These are phyloP conservation scores for Pulveroboletus sp. DNA, from an alignment of 768 basidiomycete species.

Conservation along the genomic window DNA sequence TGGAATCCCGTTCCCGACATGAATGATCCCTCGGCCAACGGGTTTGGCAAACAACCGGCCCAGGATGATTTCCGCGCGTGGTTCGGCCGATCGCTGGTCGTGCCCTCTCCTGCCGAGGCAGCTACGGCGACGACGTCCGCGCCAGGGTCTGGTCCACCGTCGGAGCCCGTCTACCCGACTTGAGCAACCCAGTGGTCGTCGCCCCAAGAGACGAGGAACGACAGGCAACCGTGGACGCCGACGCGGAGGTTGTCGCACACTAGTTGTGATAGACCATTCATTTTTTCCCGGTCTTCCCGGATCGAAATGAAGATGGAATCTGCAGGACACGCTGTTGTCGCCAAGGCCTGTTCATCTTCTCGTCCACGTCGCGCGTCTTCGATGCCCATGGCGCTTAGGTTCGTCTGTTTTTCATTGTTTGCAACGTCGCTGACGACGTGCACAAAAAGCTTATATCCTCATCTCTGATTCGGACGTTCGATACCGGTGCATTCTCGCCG, in stretches of 20 bases:
- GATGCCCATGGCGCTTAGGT: conserved; percentile 65
- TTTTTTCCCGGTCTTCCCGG: neutral
- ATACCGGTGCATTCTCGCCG: conserved; percentile 82
- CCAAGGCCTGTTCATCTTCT: conserved; percentile 19
- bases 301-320: conserved; percentile 31
- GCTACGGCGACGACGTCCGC: conserved; percentile 33
- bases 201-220: conserved; percentile 22
- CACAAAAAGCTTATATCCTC: conserved; percentile 82
- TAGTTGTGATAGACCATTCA: no score
- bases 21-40: conserved; percentile 28
- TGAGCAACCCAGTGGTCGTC: conserved; percentile 25
- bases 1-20: conserved; percentile 29
- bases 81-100: conserved; percentile 57
- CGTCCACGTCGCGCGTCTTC: conserved; percentile 11
- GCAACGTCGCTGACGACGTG: conserved; percentile 11
- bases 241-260: conserved; percentile 24
- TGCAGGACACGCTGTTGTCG: conserved; percentile 4
- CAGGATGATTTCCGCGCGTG: conserved; percentile 60
- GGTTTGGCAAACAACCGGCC: conserved; percentile 29
- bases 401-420: neutral
- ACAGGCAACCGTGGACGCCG: conserved; percentile 22
- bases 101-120: conserved; percentile 43
- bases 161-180: conserved; percentile 32
- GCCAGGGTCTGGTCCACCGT: conserved; percentile 32
- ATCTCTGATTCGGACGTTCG: conserved; percentile 90